Conservation (phyloP, 768 basidiomycete genomes). For the Suillus subaureus region DNA sequence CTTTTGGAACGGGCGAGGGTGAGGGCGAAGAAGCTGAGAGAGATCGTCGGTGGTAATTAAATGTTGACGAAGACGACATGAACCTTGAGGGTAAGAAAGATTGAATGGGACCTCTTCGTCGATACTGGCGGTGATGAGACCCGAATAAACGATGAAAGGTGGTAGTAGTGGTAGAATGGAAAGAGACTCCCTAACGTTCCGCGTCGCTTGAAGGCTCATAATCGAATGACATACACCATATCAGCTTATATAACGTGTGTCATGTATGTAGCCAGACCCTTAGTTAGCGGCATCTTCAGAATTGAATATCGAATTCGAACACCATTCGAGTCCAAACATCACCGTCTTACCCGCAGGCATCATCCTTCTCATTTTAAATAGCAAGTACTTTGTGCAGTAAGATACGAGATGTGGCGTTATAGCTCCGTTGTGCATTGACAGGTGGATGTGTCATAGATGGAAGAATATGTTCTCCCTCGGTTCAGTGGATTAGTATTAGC, state of each 20-base stretch:
- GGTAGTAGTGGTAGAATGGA: constrained; percentile 1
- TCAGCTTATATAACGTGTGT: constrained; percentile 5
- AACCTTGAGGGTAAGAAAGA: constrained; percentile 15
- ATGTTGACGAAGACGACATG: constrained; percentile 39
- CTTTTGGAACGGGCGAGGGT: constrained; percentile 36
- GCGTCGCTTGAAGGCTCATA: neutral
- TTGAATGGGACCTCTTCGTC: constrained; percentile 1
- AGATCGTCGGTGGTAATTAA: constrained; percentile 52
- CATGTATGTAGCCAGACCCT: neutral
- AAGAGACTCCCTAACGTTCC: constrained; percentile 10
- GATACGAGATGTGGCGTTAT: neutral
- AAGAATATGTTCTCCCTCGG: neutral
- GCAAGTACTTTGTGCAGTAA: neutral
- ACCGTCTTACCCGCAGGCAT: neutral
- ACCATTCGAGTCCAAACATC: neutral
- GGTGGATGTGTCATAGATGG: neutral
- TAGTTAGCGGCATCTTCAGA: neutral
- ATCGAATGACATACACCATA: neutral
- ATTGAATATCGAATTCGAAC: neutral
- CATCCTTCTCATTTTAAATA: constrained; percentile 2
- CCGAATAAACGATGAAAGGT: constrained; percentile 13
- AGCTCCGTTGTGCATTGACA: neutral
- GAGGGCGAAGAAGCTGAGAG: constrained; percentile 48
- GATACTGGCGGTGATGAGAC: constrained; percentile 26
- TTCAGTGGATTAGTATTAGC: neutral